Base-by-base conservation (phyloP, 2,329 filamentous ascomycete genomes). In the Fusarium cicatricum region DNA sequence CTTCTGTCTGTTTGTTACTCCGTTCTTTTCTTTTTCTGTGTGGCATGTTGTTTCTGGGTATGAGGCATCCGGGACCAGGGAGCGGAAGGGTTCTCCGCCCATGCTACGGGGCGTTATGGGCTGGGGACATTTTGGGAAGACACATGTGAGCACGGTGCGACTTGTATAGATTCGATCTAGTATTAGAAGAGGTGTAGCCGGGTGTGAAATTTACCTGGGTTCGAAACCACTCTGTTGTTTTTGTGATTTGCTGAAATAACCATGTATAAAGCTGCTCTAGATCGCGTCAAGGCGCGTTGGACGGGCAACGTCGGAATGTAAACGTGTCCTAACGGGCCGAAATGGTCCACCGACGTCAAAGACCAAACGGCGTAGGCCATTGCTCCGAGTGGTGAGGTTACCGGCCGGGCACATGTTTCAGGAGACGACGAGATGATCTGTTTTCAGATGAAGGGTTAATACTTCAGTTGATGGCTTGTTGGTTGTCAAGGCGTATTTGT, bases 81-180 rank as follows among this genome's bases (percentile, higher is more conserved):
- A 48, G 66, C 60, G 60, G 61, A 63, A 62, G 52, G 59, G 55
- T 64, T 64, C 64, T 68, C 55, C 60, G 60, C 62, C 52, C 62
- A 69, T 69, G 66, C 60, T 68, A 69, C 66, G 62, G 66, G 66
- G 66, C 66, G 66, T 68, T 68, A 46, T 65, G 58, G 66, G 55
- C 55, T 58, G 61, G 66, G 64, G 56, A 40, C 42, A 51, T 58
- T 67, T 68, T 66, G 55, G 66, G 66, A 68, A 67, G 66, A 69
- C 60, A 68, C 52, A 67, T 68, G 66, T 67, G 66, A 67, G 58
- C 57, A 68, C 52, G 66, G 66, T 68, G 66, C 64, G 55, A 60
- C 53, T 69, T 68, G 66, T 68, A 68, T 68, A 68, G 66, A 68
- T 69, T 68, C 60, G 43, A 68, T 68, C 64, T 67, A 67, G 66